Percentiles rank a stretch among this genome's conserved stretches.
These are phyloP conservation scores for Suhomyces wounanorum DNA, from an alignment of 1,139 yeast genomes.

Conservation along the genomic window DNA sequence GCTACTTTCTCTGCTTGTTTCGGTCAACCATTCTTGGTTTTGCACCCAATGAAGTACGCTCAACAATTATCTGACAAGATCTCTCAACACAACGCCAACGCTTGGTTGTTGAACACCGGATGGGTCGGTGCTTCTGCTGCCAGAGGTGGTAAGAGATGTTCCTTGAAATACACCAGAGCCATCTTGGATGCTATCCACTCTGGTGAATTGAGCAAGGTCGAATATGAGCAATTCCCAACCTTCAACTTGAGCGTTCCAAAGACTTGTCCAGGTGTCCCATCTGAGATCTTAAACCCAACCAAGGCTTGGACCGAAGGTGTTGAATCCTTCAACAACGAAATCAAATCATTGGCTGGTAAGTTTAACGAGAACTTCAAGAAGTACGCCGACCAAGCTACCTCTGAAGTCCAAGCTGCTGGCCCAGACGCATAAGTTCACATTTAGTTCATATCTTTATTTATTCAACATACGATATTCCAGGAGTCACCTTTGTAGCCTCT, in stretches of 20 bases:
- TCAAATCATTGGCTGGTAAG: conserved; percentile 70
- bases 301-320: conserved; percentile 78
- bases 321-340: conserved; percentile 68
- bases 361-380: conserved; percentile 85
- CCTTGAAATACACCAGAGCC: conserved; percentile 96
- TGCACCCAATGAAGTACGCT: conserved; percentile 98
- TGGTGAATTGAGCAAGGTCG: conserved; percentile 79
- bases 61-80: conserved; percentile 95
- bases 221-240: conserved; percentile 81
- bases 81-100: conserved; percentile 82
- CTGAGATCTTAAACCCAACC: conserved; percentile 84
- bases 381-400: conserved; percentile 80
- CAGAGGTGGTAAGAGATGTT: conserved; percentile 96
- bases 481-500: neutral
- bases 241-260: conserved; percentile 90
- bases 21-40: conserved; percentile 97
- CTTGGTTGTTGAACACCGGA: conserved; percentile 97
- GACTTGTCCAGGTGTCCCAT: conserved; percentile 78
- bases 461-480: conserved; percentile 1
- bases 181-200: conserved; percentile 93
- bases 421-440: conserved; percentile 48
- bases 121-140: conserved; percentile 96
- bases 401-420: conserved; percentile 91
- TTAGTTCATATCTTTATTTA: conserved; percentile 1
- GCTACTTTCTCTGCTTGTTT: conserved; percentile 98